Evolutionary conservation across 495 filamentous ascomycete genomes (phyloP).

Genomic region (Penicillium fimorum): DNA sequence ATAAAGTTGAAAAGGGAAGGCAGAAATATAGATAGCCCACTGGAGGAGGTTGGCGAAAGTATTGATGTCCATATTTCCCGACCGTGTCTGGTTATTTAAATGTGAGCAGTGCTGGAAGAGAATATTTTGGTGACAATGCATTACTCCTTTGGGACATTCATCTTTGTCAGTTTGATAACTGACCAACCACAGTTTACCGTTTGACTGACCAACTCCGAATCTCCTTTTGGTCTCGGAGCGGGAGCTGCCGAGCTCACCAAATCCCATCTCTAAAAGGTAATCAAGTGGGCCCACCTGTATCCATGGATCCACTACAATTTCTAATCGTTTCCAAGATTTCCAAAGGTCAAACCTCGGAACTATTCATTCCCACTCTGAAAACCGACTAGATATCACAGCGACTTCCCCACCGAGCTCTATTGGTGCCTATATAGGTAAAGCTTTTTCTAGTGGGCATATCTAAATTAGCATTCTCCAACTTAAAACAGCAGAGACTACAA

Average conservation of each 20-base stretch:
- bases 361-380: no score
- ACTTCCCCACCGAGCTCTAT: no score
- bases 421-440: no score
- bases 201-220: neutral
- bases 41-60: neutral
- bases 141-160: neutral
- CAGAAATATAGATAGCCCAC: neutral
- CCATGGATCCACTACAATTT: neutral
- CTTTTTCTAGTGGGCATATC: no score
- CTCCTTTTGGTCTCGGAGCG: neutral
- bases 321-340: neutral
- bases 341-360: no score
- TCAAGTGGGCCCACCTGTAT: neutral
- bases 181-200: neutral
- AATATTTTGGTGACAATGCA: neutral
- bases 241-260: neutral
- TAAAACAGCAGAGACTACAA: no score
- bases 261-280: neutral
- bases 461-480: no score
- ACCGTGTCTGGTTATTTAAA: no score
- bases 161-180: neutral
- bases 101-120: no score
- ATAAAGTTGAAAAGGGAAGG: neutral
- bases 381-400: no score
- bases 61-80: neutral